Evolutionary conservation across 2,329 filamentous ascomycete genomes (phyloP).

Genomic region (Tolypocladium paradoxum): DNA sequence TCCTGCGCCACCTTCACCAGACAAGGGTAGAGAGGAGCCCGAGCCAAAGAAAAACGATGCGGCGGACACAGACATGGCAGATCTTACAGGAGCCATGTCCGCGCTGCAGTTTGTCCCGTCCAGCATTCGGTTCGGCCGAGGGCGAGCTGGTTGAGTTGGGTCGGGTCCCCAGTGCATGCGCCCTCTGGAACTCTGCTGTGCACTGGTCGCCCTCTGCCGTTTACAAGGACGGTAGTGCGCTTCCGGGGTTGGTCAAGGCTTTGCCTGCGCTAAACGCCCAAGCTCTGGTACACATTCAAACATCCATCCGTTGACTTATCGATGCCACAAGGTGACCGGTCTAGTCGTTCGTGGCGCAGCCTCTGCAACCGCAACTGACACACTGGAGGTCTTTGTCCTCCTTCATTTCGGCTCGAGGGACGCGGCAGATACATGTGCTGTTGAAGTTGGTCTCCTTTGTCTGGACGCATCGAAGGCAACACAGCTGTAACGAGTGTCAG

Average conservation of each 20-base stretch:
- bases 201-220: no score
- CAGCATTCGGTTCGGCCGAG: constrained; percentile 54
- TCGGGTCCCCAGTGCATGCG: no score
- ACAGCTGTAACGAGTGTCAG: constrained; percentile 48
- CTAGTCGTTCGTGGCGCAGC: constrained; percentile 78
- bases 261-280: not conserved
- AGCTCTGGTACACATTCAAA: not conserved
- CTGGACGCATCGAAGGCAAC: constrained; percentile 91
- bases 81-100: constrained; percentile 58
- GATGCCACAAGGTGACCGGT: not conserved
- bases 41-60: constrained; percentile 10
- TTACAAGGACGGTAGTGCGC: no score
- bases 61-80: constrained; percentile 47
- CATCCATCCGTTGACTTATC: not conserved
- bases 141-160: no score
- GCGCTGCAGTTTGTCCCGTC: constrained; percentile 59
- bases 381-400: constrained; percentile 87
- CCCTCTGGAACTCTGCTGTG: no score
- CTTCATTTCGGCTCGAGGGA: constrained; percentile 81
- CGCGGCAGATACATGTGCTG: constrained; percentile 91
- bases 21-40: constrained; percentile 5
- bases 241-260: no score
- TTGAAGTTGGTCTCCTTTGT: constrained; percentile 99
- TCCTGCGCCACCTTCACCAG: constrained; percentile 8
- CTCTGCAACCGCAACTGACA: constrained; percentile 87